These are phyloP conservation scores for Chlamydomonas sp. DNA, from an alignment of 139 green algal genomes.

Conservation along the genomic window DNA sequence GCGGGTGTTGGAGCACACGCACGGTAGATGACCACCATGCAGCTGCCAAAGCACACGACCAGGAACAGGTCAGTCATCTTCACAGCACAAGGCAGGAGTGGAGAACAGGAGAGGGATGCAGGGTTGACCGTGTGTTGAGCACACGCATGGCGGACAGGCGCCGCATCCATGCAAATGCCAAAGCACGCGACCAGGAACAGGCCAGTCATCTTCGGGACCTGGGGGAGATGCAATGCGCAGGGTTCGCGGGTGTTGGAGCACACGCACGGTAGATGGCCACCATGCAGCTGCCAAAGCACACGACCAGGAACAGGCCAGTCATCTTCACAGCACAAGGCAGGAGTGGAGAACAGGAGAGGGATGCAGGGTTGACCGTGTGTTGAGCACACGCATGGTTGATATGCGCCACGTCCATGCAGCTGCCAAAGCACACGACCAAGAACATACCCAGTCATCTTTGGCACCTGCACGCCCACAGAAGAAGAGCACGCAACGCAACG, in stretches of 20 bases:
- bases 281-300: constrained; percentile 72
- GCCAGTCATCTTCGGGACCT: constrained; percentile 54
- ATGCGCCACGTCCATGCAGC: constrained; percentile 45
- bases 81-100: no score
- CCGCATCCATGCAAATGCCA: constrained; percentile 54
- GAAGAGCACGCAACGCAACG: no score
- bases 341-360: no score
- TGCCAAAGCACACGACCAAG: constrained; percentile 74
- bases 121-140: no score
- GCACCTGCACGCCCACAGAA: no score
- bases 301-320: constrained; percentile 64
- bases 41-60: constrained; percentile 71
- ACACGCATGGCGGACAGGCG: constrained; percentile 33
- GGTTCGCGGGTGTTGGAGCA: constrained; percentile 30
- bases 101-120: no score
- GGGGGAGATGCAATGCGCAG: constrained; percentile 1
- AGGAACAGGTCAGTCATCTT: constrained; percentile 63
- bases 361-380: no score
- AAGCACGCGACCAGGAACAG: constrained; percentile 76
- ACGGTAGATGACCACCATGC: constrained; percentile 43
- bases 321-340: no score
- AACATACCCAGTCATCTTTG: constrained; percentile 62
- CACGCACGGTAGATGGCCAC: constrained; percentile 33
- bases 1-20: constrained; percentile 24
- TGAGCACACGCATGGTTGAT: no score